Base-by-base conservation (phyloP, 495 filamentous ascomycete genomes). In the Penicillium lividum region DNA sequence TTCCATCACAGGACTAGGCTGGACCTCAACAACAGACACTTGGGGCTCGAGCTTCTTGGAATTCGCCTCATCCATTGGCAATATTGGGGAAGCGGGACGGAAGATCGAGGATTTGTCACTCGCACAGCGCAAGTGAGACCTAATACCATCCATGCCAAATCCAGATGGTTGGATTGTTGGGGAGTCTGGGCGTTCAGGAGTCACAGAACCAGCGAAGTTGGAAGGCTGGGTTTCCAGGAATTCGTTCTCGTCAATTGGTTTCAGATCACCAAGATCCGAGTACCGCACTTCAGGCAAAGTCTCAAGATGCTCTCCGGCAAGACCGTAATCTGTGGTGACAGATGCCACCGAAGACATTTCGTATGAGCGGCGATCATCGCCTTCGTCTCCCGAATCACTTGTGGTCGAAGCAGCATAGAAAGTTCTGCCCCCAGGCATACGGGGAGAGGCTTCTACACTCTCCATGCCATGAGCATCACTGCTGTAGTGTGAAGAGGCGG, bases 71-170 rank as follows among this genome's bases (percentile, higher is more conserved):
- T 4, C 51, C 27, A 42, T 13, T 4, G 51, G 51, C 13, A 53
- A 18, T n/a, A 65, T 64, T 30, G 75, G 72, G 3, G 82, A 78
- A 38, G 73, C 73, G 9, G 76, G 74, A 38, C 80, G 86, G 68
- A 86, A 90, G 45, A 94, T 79, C 0, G 92, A 93, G 25, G 92
- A 97, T 42, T 81, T 77, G 54, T 87, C 87, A 73, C 94, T 98
- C 52, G 89, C 84, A 13, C 84, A 84, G 25, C 94, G 88, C 13
- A 99, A 80, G 73, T 98, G 95, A 56, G 92, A 86, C 31, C 88
- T 87, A 38, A 68, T 62, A 30, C 61, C 64, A 66, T 86, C 92
- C 18, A 97, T 78, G 11, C 89, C 90, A 51, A 85, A 73, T 0
- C 79, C 79, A 15, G 68, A 22, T 11, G 25, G 51, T 8, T 90